phyloP scores from a whole-genome alignment of 805 yeast species.

The Pichia nanzhaoensis region DNA sequence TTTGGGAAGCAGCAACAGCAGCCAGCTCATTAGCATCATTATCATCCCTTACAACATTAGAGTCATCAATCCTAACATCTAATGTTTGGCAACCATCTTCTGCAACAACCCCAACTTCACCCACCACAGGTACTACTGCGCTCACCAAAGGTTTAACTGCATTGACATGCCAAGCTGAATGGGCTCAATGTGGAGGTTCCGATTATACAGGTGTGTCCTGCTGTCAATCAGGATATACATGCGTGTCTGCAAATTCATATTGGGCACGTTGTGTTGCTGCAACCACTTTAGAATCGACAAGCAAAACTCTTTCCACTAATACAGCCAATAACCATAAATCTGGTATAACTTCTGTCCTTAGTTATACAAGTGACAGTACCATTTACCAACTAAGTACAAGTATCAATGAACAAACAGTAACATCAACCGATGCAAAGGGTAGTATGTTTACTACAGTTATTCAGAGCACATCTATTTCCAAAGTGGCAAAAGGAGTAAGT shows the following conservation, averaged over 20 bases:
- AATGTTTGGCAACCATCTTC: neutral
- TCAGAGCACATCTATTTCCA: slow-evolving; percentile 14
- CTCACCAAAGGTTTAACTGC: slow-evolving; percentile 1
- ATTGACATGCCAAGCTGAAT: slow-evolving; percentile 21
- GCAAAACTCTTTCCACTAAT: neutral
- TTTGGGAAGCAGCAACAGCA: slow-evolving; percentile 11
- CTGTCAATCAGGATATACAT: slow-evolving; percentile 21
- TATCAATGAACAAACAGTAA: neutral
- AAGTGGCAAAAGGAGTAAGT: slow-evolving; percentile 16
- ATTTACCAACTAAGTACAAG: slow-evolving; percentile 2
- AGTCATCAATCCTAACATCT: neutral
- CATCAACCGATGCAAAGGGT: slow-evolving; percentile 4
- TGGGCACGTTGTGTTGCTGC: slow-evolving; percentile 28
- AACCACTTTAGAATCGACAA: slow-evolving; percentile 14
- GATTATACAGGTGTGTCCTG: slow-evolving; percentile 24
- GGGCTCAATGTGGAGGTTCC: slow-evolving; percentile 28
- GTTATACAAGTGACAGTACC: neutral
- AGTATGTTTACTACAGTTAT: slow-evolving; percentile 6
- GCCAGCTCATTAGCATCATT: slow-evolving; percentile 17
- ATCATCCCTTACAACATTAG: neutral
- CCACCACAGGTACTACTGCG: slow-evolving; percentile 4
- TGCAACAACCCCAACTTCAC: neutral
- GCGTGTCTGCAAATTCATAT: slow-evolving; percentile 22
- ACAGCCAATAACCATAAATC: neutral
- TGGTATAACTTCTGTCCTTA: neutral